phyloP scores from a whole-genome alignment of 225 moss, liverwort and hornwort species.

The Polytrichum formosum region DNA sequence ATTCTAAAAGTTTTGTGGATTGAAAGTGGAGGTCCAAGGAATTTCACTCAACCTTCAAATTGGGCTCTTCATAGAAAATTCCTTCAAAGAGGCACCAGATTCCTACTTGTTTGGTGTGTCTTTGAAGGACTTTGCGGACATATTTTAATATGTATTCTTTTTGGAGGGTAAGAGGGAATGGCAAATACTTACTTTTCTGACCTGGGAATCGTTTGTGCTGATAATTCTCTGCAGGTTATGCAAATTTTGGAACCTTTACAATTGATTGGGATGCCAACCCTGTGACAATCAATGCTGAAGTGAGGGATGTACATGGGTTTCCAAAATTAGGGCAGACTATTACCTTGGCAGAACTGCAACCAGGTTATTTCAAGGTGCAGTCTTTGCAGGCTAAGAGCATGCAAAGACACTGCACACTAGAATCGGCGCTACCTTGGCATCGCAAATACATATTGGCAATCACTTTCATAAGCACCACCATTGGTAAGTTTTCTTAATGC shows the following conservation, averaged over 20 bases:
- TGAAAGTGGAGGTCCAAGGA: too few species aligned
- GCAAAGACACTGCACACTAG: slow-evolving; percentile 73
- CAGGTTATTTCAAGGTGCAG: slow-evolving; percentile 43
- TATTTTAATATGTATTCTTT: not conserved
- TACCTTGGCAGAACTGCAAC: slow-evolving; percentile 58
- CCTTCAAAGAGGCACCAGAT: too few species aligned
- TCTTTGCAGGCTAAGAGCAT: slow-evolving; percentile 27
- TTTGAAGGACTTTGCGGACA: too few species aligned
- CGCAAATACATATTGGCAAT: slow-evolving; percentile 60
- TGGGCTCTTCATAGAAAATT: too few species aligned
- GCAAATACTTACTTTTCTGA: not conserved
- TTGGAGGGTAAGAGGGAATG: not conserved
- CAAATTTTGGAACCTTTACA: slow-evolving; percentile 79
- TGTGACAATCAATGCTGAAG: slow-evolving; percentile 42
- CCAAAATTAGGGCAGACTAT: slow-evolving; percentile 55
- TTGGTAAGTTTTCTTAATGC: slow-evolving; percentile 30
- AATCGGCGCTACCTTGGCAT: slow-evolving; percentile 67
- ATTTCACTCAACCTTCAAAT: too few species aligned
- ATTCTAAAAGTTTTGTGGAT: too few species aligned
- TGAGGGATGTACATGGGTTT: slow-evolving; percentile 61
- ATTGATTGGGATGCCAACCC: slow-evolving; percentile 83
- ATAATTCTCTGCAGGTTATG: slow-evolving; percentile 22
- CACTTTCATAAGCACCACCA: slow-evolving; percentile 31
- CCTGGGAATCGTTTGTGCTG: not conserved
- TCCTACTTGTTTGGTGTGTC: too few species aligned